Conservation (phyloP, 1,139 yeast genomes). For the Hyphopichia pseudoburtonii region DNA sequence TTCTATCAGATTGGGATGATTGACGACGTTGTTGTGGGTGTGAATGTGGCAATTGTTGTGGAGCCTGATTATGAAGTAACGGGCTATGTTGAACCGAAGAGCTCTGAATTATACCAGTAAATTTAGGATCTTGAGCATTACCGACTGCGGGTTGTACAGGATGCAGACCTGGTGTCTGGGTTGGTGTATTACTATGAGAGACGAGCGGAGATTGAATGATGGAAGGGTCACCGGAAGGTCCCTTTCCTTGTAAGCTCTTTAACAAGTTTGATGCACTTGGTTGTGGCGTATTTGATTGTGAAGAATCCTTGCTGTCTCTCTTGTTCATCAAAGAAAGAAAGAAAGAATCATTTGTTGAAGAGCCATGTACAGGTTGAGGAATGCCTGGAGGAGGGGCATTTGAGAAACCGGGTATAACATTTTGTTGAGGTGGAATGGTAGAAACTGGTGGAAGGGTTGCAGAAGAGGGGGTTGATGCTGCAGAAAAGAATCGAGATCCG, state of each 20-base stretch:
- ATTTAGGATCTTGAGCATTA: conserved; percentile 4
- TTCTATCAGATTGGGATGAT: conserved; percentile 7
- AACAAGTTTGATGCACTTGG: background rate
- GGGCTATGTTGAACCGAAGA: conserved; percentile 5
- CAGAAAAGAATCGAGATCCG: conserved; percentile 18
- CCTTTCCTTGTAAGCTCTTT: background rate
- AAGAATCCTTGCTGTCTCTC: conserved; percentile 14
- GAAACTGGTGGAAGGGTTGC: conserved; percentile 6
- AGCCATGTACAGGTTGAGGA: conserved; percentile 6
- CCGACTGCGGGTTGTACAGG: conserved; percentile 1
- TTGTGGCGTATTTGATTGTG: conserved; percentile 2
- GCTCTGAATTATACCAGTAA: no score
- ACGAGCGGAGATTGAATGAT: conserved; percentile 6
- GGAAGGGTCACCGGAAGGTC: background rate
- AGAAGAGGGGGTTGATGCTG: conserved; percentile 6
- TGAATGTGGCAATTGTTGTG: conserved; percentile 14
- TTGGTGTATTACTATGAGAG: background rate
- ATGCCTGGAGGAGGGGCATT: conserved; percentile 7
- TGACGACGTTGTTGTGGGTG: conserved; percentile 16
- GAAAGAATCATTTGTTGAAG: conserved; percentile 44
- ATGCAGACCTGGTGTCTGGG: background rate
- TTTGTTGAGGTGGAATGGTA: conserved; percentile 4
- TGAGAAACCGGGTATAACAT: background rate
- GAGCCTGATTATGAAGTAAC: conserved; percentile 9
- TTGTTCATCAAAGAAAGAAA: conserved; percentile 54